Evolutionary conservation across 2,329 filamentous ascomycete genomes (phyloP).

Genomic region (Aschersonia sp.): DNA sequence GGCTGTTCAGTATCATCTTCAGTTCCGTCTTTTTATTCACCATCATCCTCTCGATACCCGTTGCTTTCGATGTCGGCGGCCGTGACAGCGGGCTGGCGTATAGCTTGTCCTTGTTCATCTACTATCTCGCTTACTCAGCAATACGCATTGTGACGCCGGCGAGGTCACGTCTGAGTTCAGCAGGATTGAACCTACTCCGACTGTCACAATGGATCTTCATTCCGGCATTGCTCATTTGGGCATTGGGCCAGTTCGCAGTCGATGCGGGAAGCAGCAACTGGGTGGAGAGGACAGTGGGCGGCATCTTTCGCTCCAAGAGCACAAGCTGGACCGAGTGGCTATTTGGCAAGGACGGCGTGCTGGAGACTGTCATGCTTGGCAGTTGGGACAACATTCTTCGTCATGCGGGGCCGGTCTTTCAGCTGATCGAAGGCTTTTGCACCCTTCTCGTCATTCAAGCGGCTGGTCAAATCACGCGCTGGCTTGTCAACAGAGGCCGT

Average conservation of each 20-base stretch:
- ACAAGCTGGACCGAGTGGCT: slow-evolving; percentile 69
- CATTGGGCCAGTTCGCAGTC: slow-evolving; percentile 85
- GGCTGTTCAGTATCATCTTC: slow-evolving; percentile 64
- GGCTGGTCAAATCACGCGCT: slow-evolving; percentile 83
- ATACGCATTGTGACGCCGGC: slow-evolving; percentile 72
- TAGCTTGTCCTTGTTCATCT: slow-evolving; percentile 74
- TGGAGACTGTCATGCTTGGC: slow-evolving; percentile 69
- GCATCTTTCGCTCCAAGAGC: slow-evolving; percentile 45
- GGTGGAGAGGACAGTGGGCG: slow-evolving; percentile 66
- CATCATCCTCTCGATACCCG: slow-evolving; percentile 88
- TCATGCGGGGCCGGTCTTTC: slow-evolving; percentile 89
- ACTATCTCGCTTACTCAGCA: slow-evolving; percentile 79
- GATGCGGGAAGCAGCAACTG: slow-evolving; percentile 66
- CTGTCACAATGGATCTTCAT: slow-evolving; percentile 78
- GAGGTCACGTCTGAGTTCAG: slow-evolving; percentile 58
- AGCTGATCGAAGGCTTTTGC: slow-evolving; percentile 91
- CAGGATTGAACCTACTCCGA: slow-evolving; percentile 53
- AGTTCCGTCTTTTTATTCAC: slow-evolving; percentile 77
- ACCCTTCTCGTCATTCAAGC: slow-evolving; percentile 92
- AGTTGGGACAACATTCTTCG: slow-evolving; percentile 78
- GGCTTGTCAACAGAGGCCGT: slow-evolving; percentile 83
- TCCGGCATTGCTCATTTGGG: slow-evolving; percentile 81
- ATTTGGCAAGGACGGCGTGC: slow-evolving; percentile 70
- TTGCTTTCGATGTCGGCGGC: slow-evolving; percentile 95
- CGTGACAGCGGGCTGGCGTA: slow-evolving; percentile 88